Base-by-base conservation (phyloP, 306 rosid genomes). In the Pterocarpus santalinus region DNA sequence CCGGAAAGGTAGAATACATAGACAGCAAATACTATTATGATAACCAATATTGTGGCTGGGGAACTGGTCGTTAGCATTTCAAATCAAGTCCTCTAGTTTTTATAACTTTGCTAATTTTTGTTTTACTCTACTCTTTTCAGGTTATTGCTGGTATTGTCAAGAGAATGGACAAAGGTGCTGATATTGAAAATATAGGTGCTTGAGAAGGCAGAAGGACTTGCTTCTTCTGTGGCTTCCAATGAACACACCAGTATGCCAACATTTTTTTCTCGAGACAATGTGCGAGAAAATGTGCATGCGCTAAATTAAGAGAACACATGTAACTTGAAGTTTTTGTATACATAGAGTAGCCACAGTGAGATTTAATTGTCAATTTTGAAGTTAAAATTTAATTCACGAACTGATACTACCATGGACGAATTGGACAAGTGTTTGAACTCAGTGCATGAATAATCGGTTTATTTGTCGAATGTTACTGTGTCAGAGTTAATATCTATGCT, bases 141-240 rank as follows among this genome's bases (percentile, higher is more conserved):
- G 98, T 96, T 57, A 93, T 95, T 63, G 97, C 98, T 32, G 99
- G 99, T 65, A 93, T 94, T 66, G 85, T 92, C 15, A 96, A 93
- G 90, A 96, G 98, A 94, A 41, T 90, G 85, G 90, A 95, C 80
- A 93, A 87, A 82, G 82, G 90, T 69, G 93, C 99, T 30, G 92
- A 83, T 1, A 85, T 93, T 55, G 99, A 91, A 81, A 95, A 93
- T 34, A 72, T 95, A 14, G 87, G 84, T 47, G 97, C 99, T 77
- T 95, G 83, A 89, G 77, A 65, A 82, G 41, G 74, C 83, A 4
- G 2, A 5, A 44, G 7, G 12, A 51, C 22, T 80, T 63, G 68
- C 82, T 79, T 43, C 77, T 75, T 60, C 60, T 38, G 58, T 49
- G 30, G 64, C 64, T 46, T 81, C 74, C 76, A 12, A 63, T 49